phyloP scores from a whole-genome alignment of 192 early-diverging fungal species.

The Backusella westeae region DNA sequence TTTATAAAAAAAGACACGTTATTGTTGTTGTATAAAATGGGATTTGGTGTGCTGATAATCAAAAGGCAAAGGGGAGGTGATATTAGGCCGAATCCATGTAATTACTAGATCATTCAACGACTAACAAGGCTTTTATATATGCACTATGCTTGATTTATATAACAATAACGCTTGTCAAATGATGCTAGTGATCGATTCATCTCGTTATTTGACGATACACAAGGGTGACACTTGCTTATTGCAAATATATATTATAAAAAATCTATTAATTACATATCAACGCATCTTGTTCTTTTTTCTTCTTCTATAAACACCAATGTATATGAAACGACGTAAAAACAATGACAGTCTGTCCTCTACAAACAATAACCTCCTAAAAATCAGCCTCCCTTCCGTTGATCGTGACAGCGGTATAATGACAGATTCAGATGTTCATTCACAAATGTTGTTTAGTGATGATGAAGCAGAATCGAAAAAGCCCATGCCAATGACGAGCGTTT shows the following conservation, averaged over 20 bases:
- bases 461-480: neutral
- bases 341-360: neutral
- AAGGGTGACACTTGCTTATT: neutral
- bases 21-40: neutral
- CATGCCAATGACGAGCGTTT: neutral
- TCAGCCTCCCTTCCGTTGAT: neutral
- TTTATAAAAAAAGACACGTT: neutral
- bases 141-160: neutral
- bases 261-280: neutral
- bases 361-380: neutral
- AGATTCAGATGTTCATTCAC: constrained; percentile 4
- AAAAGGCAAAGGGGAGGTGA: too few relatives aligned
- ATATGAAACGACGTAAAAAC: neutral
- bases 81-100: too few relatives aligned
- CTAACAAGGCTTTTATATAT: neutral
- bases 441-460: constrained; percentile 19
- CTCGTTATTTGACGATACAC: neutral
- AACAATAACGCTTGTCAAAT: neutral
- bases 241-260: neutral
- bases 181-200: neutral
- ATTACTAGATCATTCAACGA: neutral
- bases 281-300: neutral
- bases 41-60: too few relatives aligned
- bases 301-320: neutral
- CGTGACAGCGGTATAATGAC: constrained; percentile 25